Base-by-base conservation (phyloP, 2,329 filamentous ascomycete species). In the Alternaria gansuensis region DNA sequence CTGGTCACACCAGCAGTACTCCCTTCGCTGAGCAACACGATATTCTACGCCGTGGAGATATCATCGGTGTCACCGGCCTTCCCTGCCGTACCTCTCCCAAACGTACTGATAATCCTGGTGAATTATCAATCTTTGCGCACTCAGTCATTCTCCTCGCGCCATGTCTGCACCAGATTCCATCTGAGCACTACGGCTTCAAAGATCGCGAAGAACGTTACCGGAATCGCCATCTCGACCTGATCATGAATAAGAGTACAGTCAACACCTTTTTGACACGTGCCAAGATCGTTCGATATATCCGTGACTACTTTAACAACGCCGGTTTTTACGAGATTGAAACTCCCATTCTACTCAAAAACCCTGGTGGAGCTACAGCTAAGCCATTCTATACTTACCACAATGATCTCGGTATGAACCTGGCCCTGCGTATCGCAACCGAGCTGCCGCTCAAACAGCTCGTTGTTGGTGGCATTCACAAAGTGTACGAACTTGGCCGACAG, bases 371-470 rank as follows among this genome's bases (percentile, higher is more conserved):
- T 33, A 98, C 95, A 1, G 95, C 95, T 59, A 93, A 90, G 82
- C 95, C 95, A 3, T 99, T 99, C 81, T 84, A 91, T 68, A 98
- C 95, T 11, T 90, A 96, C 79, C 94, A 98, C 83, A 99, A 99
- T 79, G 95, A 98, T 52, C 85, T 95, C 51, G 87, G 97, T 78
- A 93, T 96, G 87, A 89, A 97, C 70, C 89, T 99, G 79, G 98
- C 90, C 81, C 90, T 99, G 86, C 90, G 95, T 75, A 88, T 98
- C 43, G 95, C 96, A 1, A 96, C 95, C 1, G 95, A 99, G 80
- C 83, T 99, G 57, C 97, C 96, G 80, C 88, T 99, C 71, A 99
- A 99, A 90, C 92, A 96, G 88, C 84, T 90, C 59, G 90, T 98
- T 49, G 94, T 99, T 33, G 96, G 96, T 73, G 95, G 94, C 59